Evolutionary conservation across 2,329 filamentous ascomycete genomes (phyloP), one percentile per base, ranked within the genome.

Genomic region (Amesomyces nigricolor): DNA sequence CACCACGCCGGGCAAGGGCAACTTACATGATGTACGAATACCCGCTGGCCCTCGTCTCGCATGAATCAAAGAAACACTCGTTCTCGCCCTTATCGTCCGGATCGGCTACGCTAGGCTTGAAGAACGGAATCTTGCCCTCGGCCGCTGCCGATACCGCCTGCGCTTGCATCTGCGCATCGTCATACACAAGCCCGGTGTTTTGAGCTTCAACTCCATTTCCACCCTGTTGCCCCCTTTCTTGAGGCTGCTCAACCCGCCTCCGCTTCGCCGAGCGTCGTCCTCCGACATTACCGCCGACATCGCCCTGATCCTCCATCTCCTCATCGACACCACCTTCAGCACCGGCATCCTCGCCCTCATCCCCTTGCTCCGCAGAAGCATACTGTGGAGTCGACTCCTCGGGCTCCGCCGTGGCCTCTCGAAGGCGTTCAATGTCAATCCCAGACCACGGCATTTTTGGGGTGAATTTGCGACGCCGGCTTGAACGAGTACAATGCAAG

Each of bases 31-130:
- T 47, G 37, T 54, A 47, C 16, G 40, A 39, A 22, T 42, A 50
- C 14, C 39, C 47, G 2, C 51, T 38, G 4, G 51, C 44, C 11
- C 40, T 50, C n/a, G 54, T 47, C 5, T 16, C 14, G 14, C 57
- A 59, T 9, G n/a, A 42, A 4, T 46, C 47, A 43, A 59, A 57
- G 32, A 54, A 57, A 35, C 57, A 59, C 10, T 54, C 51, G 29
- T 57, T 57, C 19, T 57, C 47, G n/a, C 38, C 48, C 6, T 53
- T 51, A 4, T 57, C 51, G 13, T 57, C 44, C 1, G 47, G 54
- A 13, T 57, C 51, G 2, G 17, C 30, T 5, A 52, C 4, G 2
- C 14, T 26, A 30, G 51, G 8, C 39, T 52, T 59, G 39, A 59
- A 47, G 29, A 52, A 44, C n/a, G 51, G 51, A 22, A 56, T 22